Base-by-base conservation (phyloP, 2,329 filamentous ascomycete genomes). In the Cladosporium sp. region DNA sequence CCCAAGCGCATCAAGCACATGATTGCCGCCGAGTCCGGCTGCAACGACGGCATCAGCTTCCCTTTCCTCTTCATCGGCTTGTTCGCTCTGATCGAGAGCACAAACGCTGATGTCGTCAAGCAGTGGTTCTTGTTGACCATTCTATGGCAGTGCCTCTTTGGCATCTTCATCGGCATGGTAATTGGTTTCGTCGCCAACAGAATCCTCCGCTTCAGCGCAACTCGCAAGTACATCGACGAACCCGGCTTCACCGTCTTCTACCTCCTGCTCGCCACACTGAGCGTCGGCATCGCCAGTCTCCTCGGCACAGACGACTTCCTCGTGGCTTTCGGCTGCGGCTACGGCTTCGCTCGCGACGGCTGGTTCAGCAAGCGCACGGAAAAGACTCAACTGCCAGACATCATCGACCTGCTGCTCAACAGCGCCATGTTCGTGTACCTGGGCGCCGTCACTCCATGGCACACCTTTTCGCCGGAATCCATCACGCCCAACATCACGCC, bases 331-430 rank as follows among this genome's bases (percentile, higher is more conserved):
- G 73, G 72, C n/a, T 77, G 77, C 1, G 78, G 78, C 5, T 71
- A 77, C 19, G 76, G 75, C 3, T 81, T 81, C 58, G 73, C 75
- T 1, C 73, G 76, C 49, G 75, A 77, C 52, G 77, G 78, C 30
- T 80, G 76, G 70, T 79, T 77, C 50, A 66, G 71, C 2, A 72
- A 71, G 37, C 72, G 74, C 55, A 77, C 68, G 3, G 67, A 69
- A 6, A 68, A 72, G 29, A 70, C 74, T 0, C 64, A 73, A 2
- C 68, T 81, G 1, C 74, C 75, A 0, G 64, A 72, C 9, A 70
- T 81, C 40, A 71, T 80, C 47, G 78, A 81, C 55, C 61, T 80
- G n/a, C 64, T 81, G 38, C 72, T 81, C 53, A 81, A 80, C 59
- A 74, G 70, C 7, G 70, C 72, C 15, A 73, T 80, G 68, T 81